Evolutionary conservation across 163 green algal genomes (phyloP), one percentile per base, ranked within the genome.

Genomic region (Picocystis sp.): DNA sequence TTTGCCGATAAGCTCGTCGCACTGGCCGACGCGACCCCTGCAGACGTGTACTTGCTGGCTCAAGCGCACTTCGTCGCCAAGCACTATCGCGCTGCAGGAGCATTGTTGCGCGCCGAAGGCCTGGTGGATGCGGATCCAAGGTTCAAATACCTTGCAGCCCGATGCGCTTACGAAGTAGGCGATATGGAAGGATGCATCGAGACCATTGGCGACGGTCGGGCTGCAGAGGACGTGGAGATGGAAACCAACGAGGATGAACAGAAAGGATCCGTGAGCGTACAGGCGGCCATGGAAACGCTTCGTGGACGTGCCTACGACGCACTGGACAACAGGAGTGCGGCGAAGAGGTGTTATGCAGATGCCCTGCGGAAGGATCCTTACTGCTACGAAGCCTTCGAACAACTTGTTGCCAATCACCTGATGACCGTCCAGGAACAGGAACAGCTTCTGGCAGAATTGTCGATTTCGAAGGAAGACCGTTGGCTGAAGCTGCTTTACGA

Each of bases 1-100:
- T 95, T 85, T 45, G 88, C 86, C 1, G 89, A 97, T 56, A 97
- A 97, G 69, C 71, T 96, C 8, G 72, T 85, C 1, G 80, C 72
- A 1, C 54, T 97, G 2, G 78, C 71, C 13, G 62, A 61, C 9
- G 54, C 63, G 19, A 58, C 59, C 0, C 65, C 74, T 3, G 72
- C 56, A 10, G 85, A 95, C 44, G 68, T 91, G 0, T 93, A 85
- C 47, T 65, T 83, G 5, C 66, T 96, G 0, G 80, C 78, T 0
- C 75, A 93, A 77, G 68, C 81, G 2, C 81, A 79, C 52, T 88
- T 75, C 55, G 63, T 79, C 19, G 71, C 62, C 34, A 64, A 65
- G 24, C 76, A 93, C 52, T 82, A 80, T 51, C 64, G 76, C 2
- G 61, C 81, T 8, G 75, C 75, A 2, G 60, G 87, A 12, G 46